Evolutionary conservation across 139 green algal genomes (phyloP).

Genomic region (Volvox reticuliferus): DNA sequence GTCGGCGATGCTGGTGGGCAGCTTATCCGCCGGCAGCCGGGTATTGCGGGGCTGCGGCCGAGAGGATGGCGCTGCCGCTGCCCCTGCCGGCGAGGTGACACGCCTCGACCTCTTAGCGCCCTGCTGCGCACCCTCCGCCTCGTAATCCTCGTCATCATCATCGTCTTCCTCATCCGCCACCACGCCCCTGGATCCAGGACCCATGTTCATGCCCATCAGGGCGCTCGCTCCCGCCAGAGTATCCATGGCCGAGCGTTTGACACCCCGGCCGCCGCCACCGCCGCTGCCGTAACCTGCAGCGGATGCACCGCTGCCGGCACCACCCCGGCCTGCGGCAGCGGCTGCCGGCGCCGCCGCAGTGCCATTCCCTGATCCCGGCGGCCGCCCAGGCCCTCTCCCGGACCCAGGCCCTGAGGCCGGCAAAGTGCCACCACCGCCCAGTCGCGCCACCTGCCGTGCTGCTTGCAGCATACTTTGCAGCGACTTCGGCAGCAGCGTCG

Average conservation of each 20-base stretch:
- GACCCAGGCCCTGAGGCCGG: background rate
- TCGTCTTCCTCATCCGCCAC: background rate
- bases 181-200: background rate
- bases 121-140: slow-evolving; percentile 2
- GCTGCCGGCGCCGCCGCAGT: slow-evolving; percentile 1
- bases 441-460: background rate
- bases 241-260: slow-evolving; percentile 1
- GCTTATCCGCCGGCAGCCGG: slow-evolving; percentile 29
- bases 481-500: slow-evolving; percentile 16
- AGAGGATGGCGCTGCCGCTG: background rate
- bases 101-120: slow-evolving; percentile 14
- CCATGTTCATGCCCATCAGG: slow-evolving; percentile 11
- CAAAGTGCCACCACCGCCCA: background rate
- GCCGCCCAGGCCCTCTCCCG: background rate
- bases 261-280: background rate
- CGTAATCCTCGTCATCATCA: slow-evolving; percentile 39
- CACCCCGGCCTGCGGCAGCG: background rate
- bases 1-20: slow-evolving; percentile 24
- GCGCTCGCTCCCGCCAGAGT: slow-evolving; percentile 8
- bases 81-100: slow-evolving; percentile 16
- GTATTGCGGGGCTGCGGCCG: slow-evolving; percentile 42
- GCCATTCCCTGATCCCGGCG: background rate
- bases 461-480: background rate
- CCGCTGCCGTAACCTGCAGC: too few relatives aligned
- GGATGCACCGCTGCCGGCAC: background rate